phyloP scores from a whole-genome alignment of 2,329 filamentous ascomycete species.

The Emericellopsis atlantica region DNA sequence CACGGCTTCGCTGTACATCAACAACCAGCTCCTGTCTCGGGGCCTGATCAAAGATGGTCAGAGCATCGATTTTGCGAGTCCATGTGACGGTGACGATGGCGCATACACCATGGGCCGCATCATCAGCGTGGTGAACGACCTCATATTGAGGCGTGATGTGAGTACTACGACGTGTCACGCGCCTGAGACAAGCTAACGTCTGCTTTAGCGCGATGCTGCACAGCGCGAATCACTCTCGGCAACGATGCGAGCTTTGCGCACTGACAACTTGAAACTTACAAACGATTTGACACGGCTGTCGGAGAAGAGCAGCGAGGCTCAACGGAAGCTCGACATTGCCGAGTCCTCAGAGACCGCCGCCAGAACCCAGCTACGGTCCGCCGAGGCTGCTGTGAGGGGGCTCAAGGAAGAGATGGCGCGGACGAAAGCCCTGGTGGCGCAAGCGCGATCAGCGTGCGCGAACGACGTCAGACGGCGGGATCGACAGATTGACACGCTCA shows the following conservation, averaged over 20 bases:
- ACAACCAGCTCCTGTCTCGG: constrained; percentile 56
- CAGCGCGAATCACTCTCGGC: constrained; percentile 73
- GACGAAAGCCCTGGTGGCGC: constrained; percentile 66
- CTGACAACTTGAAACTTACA: constrained; percentile 62
- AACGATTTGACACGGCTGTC: constrained; percentile 50
- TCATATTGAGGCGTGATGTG: constrained; percentile 84
- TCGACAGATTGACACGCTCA: constrained; percentile 75
- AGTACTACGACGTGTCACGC: constrained; percentile 4
- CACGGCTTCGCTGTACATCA: constrained; percentile 59
- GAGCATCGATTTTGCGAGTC: constrained; percentile 70
- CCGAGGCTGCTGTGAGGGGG: constrained; percentile 61
- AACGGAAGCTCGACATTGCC: constrained; percentile 40
- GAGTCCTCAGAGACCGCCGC: constrained; percentile 62
- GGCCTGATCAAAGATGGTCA: constrained; percentile 56
- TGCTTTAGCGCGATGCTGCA: constrained; percentile 66
- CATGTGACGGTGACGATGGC: constrained; percentile 44
- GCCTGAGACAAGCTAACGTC: neutral
- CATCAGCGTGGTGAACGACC: constrained; percentile 87
- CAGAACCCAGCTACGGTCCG: constrained; percentile 56
- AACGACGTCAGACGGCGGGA: constrained; percentile 88
- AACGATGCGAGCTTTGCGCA: constrained; percentile 63
- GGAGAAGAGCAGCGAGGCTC: constrained; percentile 40
- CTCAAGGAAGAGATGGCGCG: constrained; percentile 74
- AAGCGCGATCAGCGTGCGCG: constrained; percentile 75
- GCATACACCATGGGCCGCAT: constrained; percentile 65